These are phyloP conservation scores for Porcisia hertigi DNA, from an alignment of 208 protist species.

Conservation along the genomic window DNA sequence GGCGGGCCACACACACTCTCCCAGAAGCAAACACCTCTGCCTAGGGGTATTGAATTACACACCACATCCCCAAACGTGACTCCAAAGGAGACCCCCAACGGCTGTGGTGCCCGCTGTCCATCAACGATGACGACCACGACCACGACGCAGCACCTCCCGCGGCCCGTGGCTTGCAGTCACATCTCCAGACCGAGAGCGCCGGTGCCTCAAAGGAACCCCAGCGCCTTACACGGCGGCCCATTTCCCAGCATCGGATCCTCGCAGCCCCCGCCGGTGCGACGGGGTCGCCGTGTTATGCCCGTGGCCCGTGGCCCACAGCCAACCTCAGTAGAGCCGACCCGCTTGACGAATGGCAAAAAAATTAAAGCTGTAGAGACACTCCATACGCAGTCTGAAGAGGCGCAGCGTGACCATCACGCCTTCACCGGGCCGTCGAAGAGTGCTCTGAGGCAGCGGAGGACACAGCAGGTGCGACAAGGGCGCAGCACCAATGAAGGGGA, in stretches of 20 bases:
- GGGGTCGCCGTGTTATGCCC: slow-evolving; percentile 3
- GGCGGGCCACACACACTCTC: not conserved
- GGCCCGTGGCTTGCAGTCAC: not conserved
- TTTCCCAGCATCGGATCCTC: not conserved
- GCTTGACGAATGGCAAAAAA: slow-evolving; percentile 31
- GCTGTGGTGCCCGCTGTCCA: no score
- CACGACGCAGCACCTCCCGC: not conserved
- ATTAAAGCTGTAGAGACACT: slow-evolving; percentile 20
- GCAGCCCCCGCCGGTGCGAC: not conserved
- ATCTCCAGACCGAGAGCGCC: not conserved
- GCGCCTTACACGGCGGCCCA: not conserved
- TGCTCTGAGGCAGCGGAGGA: not conserved
- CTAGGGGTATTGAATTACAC: not conserved
- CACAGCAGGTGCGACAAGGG: not conserved
- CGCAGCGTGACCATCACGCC: not conserved
- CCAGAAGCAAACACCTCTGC: no score
- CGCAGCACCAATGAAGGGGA: slow-evolving; percentile 8
- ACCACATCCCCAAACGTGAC: not conserved
- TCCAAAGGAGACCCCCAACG: not conserved
- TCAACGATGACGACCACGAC: not conserved
- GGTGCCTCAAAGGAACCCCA: not conserved
- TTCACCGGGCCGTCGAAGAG: slow-evolving; percentile 22
- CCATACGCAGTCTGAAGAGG: slow-evolving; percentile 6
- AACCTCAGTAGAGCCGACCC: slow-evolving; percentile 29
- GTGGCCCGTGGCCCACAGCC: slow-evolving; percentile 59